A percentile compares a stretch with the other conserved stretches of the same genome.
Evolutionary conservation across 1,284 basidiomycete genomes (phyloP).

Genomic region (Rhodofomes roseus): DNA sequence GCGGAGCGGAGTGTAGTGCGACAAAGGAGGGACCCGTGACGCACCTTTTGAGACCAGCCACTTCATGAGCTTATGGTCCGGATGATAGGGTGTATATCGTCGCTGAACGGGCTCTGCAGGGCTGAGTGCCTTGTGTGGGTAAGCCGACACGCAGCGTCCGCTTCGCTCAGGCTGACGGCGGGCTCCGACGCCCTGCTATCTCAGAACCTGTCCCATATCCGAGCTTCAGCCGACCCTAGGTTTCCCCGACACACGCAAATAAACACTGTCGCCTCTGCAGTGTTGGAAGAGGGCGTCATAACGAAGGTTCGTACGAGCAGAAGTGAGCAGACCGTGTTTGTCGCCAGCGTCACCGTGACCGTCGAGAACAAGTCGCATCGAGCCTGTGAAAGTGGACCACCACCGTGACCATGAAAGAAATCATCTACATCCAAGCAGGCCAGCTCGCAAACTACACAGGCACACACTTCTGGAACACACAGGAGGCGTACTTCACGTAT

Average conservation of each 20-base stretch:
- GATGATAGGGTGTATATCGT: not conserved
- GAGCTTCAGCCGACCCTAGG: conserved; percentile 2
- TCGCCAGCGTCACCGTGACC: not conserved
- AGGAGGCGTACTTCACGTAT: conserved; percentile 64
- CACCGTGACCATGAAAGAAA: conserved; percentile 57
- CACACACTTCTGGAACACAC: conserved; percentile 79
- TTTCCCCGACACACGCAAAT: not conserved
- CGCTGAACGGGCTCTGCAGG: not conserved
- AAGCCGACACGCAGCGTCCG: conserved; percentile 2
- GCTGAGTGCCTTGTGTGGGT: conserved; percentile 2
- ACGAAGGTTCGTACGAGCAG: not conserved
- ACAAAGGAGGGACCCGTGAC: not conserved
- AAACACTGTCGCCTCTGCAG: not conserved
- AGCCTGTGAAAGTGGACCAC: not conserved
- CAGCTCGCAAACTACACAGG: conserved; percentile 62
- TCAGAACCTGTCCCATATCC: conserved; percentile 1
- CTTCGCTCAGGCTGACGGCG: conserved; percentile 1
- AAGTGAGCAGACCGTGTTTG: not conserved
- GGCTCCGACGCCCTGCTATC: conserved; percentile 1
- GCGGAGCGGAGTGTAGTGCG: not conserved
- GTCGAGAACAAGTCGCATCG: conserved; percentile 1
- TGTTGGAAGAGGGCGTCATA: not conserved
- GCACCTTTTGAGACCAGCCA: conserved; percentile 2
- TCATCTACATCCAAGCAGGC: conserved; percentile 74
- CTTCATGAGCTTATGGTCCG: not conserved